These are phyloP conservation scores for Paecilomyces fulvus DNA, from an alignment of 2,329 filamentous ascomycete genomes.

Conservation along the genomic window DNA sequence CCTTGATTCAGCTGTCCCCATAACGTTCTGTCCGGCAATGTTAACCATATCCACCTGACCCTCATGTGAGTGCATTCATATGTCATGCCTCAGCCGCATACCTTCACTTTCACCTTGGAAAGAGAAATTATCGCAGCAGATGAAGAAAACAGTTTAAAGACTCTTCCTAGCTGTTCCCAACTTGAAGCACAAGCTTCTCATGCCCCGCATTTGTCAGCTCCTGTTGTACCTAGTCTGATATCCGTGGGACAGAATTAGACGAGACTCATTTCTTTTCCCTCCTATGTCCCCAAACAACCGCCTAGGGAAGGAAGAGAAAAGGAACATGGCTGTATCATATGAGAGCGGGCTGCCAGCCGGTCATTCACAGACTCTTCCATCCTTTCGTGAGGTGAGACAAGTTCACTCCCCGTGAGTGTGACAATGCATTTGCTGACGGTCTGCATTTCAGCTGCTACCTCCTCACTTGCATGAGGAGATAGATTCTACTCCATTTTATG, in stretches of 20 bases:
- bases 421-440: constrained; percentile 5
- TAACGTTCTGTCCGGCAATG: constrained; percentile 17
- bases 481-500: constrained; percentile 28
- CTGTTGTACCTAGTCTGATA: background rate
- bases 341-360: constrained; percentile 23
- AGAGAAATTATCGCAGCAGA: background rate
- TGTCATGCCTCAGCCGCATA: background rate
- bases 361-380: constrained; percentile 27
- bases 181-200: background rate
- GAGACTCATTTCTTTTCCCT: constrained; percentile 6
- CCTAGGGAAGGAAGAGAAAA: constrained; percentile 23
- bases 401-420: background rate
- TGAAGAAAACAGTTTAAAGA: background rate
- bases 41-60: constrained; percentile 13
- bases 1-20: constrained; percentile 20
- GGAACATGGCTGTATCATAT: constrained; percentile 32
- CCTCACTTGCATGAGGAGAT: constrained; percentile 35
- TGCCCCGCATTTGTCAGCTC: background rate
- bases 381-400: constrained; percentile 29
- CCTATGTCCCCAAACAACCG: constrained; percentile 28
- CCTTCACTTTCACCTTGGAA: background rate
- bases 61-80: constrained; percentile 12
- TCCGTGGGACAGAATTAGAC: background rate
- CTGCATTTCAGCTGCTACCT: constrained; percentile 24
- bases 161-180: background rate